phyloP scores from a whole-genome alignment of 495 filamentous ascomycete species.

The Sabuloglossum arenarium region DNA sequence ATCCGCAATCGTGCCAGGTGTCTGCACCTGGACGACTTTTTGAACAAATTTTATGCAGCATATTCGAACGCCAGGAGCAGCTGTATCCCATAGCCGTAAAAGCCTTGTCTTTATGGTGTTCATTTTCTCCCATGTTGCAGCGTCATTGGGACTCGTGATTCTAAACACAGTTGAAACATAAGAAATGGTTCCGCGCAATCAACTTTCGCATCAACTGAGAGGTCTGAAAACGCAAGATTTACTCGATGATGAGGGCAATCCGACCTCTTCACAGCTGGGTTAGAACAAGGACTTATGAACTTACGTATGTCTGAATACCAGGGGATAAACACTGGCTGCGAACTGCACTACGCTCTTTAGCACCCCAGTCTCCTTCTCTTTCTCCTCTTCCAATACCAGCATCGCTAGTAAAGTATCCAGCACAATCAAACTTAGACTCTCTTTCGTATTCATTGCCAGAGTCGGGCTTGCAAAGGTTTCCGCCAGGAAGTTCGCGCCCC shows the following conservation, averaged over 20 bases:
- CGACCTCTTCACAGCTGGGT: not conserved
- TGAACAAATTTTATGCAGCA: constrained; percentile 96
- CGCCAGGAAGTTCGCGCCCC: constrained; percentile 90
- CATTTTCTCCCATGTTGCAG: constrained; percentile 71
- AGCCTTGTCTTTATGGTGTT: constrained; percentile 74
- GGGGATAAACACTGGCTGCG: constrained; percentile 74
- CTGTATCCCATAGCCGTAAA: constrained; percentile 69
- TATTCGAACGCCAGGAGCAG: constrained; percentile 52
- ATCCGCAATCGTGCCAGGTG: constrained; percentile 59
- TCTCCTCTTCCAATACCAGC: constrained; percentile 46
- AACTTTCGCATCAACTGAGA: not conserved
- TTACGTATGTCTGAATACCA: constrained; percentile 85
- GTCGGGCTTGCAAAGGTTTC: constrained; percentile 85
- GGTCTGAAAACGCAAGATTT: not conserved
- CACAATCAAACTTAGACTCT: constrained; percentile 45
- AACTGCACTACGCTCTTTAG: constrained; percentile 69
- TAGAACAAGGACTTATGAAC: constrained; percentile 20
- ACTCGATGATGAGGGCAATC: not conserved
- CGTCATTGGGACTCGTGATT: constrained; percentile 62
- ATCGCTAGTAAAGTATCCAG: constrained; percentile 54
- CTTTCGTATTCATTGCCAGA: constrained; percentile 51
- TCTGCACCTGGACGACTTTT: constrained; percentile 80
- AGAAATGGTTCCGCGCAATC: constrained; percentile 9
- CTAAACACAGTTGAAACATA: constrained; percentile 23
- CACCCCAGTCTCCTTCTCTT: constrained; percentile 49